phyloP scores from a whole-genome alignment of 2,329 filamentous ascomycete genomes.

The Penicillium griseofulvum region DNA sequence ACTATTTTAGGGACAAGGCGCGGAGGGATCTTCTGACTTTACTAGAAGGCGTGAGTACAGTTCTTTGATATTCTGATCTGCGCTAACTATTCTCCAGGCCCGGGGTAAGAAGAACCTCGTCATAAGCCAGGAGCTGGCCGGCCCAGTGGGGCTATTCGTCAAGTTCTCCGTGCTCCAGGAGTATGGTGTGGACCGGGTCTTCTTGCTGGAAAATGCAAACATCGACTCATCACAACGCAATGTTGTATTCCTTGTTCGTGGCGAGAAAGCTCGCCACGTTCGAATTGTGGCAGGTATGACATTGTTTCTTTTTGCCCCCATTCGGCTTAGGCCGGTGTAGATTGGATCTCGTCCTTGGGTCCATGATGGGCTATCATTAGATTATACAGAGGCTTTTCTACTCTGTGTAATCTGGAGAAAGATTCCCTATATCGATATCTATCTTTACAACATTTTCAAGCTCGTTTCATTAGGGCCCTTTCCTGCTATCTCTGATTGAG shows the following conservation, averaged over 20 bases:
- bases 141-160: conserved; percentile 84
- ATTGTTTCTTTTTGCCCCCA: conserved; percentile 10
- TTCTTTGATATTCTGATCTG: conserved; percentile 21
- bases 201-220: conserved; percentile 94
- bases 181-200: conserved; percentile 96
- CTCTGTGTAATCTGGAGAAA: conserved; percentile 57
- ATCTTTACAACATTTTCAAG: conserved; percentile 23
- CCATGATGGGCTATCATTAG: conserved; percentile 55
- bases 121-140: conserved; percentile 84
- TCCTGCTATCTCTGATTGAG: conserved; percentile 37
- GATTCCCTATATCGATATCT: conserved; percentile 50
- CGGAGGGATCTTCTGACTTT: conserved; percentile 86
- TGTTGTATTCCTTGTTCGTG: conserved; percentile 87
- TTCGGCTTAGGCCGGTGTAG: conserved; percentile 2
- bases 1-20: conserved; percentile 55
- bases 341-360: conserved; percentile 2
- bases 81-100: conserved; percentile 59
- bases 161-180: conserved; percentile 95
- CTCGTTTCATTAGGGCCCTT: conserved; percentile 47
- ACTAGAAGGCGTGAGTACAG: conserved; percentile 83
- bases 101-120: conserved; percentile 98
- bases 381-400: conserved; percentile 52
- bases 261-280: conserved; percentile 81
- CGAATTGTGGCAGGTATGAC: conserved; percentile 82
- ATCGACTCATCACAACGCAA: conserved; percentile 92